Base-by-base conservation (phyloP, 2,329 filamentous ascomycete species). In the Aspergillus tamarii region DNA sequence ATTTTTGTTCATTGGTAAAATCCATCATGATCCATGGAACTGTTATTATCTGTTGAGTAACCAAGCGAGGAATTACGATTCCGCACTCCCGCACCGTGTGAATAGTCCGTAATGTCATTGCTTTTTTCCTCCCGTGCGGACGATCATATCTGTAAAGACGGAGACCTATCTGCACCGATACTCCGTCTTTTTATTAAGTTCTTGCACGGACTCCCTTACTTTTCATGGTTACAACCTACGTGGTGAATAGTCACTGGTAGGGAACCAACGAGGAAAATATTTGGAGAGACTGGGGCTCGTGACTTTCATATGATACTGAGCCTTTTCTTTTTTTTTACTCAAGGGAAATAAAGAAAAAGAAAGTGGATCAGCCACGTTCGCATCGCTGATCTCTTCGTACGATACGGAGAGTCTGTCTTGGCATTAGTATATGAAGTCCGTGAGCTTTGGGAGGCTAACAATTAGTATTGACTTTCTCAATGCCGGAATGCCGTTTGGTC, bases 301-400 rank as follows among this genome's bases (percentile, higher is more conserved):
- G 52, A 55, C 19, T 39, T 55, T 55, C 52, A 55, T 55, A 55
- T 55, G 52, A 55, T 55, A 23, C 2, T 26, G 26, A 8, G 23
- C 9, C 12, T 41, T 41, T 41, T 41, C n/a, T 41, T 19, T 19
- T n/a, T 41, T 41, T 41, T 41, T 41, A 41, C 39, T 41, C 19
- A 41, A 41, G 16, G 39, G 19, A 53, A 53, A 53, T 28, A 53
- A 34, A 53, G n/a, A 52, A 26, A 32, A 14, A 50, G 30, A 39
- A 62, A 62, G 60, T 62, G 60, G 60, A 62, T 50, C 45, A 57
- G 41, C 60, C 60, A 62, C 60, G 60, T 62, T 62, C 54, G 26
- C 60, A 46, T 46, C 16, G 59, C 54, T 57, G 45, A 62, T 58
- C 60, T 62, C n/a, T 48, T 58, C 54, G 8, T 39, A 16, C 34